Evolutionary conservation across 169 alveolate species (phyloP), one percentile per base, ranked within the genome.

Genomic region (Babesia sp.): DNA sequence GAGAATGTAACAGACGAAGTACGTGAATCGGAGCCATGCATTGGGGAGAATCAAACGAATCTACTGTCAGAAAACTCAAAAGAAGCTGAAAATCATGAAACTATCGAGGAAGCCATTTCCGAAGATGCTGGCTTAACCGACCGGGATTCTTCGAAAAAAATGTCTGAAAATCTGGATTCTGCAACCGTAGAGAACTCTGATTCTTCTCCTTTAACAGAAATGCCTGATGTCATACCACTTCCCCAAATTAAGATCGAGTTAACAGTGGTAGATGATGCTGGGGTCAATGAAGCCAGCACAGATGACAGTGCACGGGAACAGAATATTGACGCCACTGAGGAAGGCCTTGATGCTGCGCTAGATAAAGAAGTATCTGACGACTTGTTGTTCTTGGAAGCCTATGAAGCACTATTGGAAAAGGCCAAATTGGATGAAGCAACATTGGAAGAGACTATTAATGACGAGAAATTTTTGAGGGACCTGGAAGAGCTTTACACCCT

Each of bases 381-480:
- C 46, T 14, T 14, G 14, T 39, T 14, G 8, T 9, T 39, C 14
- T 14, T 39, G 8, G n/a, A 39, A 39, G 46, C 46, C 14, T 39
- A 39, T 39, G 46, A 8, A 14, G 46, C 46, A 8, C 14, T 39
- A 39, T 39, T 39, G 8, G 46, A 39, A 8, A 39, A 39, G 46
- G 8, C 46, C 8, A 42, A 24, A 36, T 41, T 60, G 0, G 71
- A 60, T 6, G 45, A 44, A n/a, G 6, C 42, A 2, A 28, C 16
- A 3, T 18, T 31, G 8, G 33, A 8, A 5, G 71, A 60, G 18
- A 20, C 24, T 2, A 24, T 42, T 2, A 39, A 37, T 16, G 71
- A 42, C 18, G 71, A 60, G 11, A 48, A 12, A 29, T n/a, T 64
- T 3, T 45, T 45, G 48, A 64, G 31, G 2, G 74, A 64, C 20